These are phyloP conservation scores for Beauveria varroae DNA, from an alignment of 2,329 filamentous ascomycete species.

Conservation along the genomic window DNA sequence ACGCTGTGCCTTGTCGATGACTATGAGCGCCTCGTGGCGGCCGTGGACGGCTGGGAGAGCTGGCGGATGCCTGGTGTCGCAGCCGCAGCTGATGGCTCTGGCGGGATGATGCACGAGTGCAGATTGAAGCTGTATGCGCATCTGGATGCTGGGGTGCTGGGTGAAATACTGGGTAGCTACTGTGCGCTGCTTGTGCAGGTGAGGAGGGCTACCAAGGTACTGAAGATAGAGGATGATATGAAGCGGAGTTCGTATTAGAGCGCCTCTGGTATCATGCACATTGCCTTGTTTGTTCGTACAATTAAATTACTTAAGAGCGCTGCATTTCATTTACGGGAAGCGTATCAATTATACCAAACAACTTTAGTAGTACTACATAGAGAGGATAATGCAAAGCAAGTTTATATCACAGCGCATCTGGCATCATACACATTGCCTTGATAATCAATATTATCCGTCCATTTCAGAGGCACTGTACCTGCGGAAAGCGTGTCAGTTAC, in stretches of 20 bases:
- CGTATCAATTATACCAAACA: too few species aligned
- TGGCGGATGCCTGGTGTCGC: background rate
- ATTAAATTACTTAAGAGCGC: too few species aligned
- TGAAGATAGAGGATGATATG: background rate
- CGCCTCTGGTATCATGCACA: too few species aligned
- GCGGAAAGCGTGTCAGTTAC: too few species aligned
- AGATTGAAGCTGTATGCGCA: conserved; percentile 6
- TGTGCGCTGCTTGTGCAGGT: conserved; percentile 5
- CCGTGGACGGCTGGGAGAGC: conserved; percentile 2
- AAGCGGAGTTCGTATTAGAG: background rate
- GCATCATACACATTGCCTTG: too few species aligned
- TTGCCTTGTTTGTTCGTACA: too few species aligned
- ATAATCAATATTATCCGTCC: too few species aligned
- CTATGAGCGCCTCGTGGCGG: conserved; percentile 7
- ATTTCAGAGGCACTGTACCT: too few species aligned
- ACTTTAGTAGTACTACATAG: too few species aligned
- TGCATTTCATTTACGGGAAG: too few species aligned
- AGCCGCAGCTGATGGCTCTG: background rate
- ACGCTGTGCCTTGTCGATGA: conserved; percentile 8
- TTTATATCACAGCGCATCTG: too few species aligned
- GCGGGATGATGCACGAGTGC: background rate
- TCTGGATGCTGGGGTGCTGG: background rate
- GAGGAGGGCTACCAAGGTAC: background rate
- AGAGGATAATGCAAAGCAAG: too few species aligned
- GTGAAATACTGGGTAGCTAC: conserved; percentile 8